phyloP scores from a whole-genome alignment of 1,139 yeast species.

The Geotrichum reessii region DNA sequence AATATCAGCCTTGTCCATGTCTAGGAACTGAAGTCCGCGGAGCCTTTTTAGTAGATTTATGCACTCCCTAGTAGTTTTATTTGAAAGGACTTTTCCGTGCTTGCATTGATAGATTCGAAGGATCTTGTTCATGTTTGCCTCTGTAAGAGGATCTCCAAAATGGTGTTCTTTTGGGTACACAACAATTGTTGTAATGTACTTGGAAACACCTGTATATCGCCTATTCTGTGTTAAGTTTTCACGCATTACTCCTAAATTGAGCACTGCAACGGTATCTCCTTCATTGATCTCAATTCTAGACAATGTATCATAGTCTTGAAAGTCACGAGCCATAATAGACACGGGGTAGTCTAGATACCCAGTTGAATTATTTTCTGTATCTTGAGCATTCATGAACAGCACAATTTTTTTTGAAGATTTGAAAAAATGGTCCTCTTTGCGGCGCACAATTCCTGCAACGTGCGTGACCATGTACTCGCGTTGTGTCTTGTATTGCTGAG shows the following conservation, averaged over 20 bases:
- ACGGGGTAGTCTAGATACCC: slow-evolving; percentile 8
- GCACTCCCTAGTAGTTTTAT: background rate
- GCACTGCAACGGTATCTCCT: slow-evolving; percentile 9
- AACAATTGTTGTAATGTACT: background rate
- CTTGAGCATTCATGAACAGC: slow-evolving; percentile 7
- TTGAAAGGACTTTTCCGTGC: background rate
- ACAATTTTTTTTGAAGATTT: background rate
- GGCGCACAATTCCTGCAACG: slow-evolving; percentile 11
- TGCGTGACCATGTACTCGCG: slow-evolving; percentile 6
- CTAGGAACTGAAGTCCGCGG: slow-evolving; percentile 1
- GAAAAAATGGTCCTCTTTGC: background rate
- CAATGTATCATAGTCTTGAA: background rate
- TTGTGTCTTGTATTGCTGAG: background rate
- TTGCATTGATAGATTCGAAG: background rate
- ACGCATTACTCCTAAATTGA: background rate
- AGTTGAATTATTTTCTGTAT: slow-evolving; percentile 5
- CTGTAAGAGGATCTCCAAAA: background rate
- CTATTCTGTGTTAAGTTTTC: background rate
- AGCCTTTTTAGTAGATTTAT: slow-evolving; percentile 1
- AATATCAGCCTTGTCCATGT: background rate
- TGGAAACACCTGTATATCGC: slow-evolving; percentile 1
- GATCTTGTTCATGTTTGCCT: background rate
- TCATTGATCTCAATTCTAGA: slow-evolving; percentile 1
- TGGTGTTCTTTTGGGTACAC: slow-evolving; percentile 1
- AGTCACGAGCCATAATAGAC: background rate